A percentile compares a stretch with the other conserved stretches of the same genome.
Conservation (phyloP, 768 basidiomycete species). For the Leucosporidium creatinivorum region DNA sequence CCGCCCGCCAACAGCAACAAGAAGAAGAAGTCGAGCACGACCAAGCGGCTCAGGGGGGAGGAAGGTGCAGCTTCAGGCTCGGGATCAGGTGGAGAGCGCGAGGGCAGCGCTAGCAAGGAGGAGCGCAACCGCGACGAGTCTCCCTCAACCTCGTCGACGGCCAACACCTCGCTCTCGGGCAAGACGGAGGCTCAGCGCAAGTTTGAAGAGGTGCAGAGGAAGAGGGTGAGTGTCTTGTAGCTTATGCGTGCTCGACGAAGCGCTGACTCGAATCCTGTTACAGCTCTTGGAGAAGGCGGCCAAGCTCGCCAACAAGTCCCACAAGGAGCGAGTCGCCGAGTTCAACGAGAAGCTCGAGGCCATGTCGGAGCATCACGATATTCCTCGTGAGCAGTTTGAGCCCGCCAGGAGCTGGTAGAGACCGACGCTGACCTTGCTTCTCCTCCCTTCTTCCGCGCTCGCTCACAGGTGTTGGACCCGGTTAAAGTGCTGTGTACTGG, state of each 20-base stretch:
- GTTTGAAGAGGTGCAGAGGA: constrained; percentile 79
- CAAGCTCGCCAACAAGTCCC: constrained; percentile 71
- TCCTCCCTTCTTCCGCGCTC: too few species aligned
- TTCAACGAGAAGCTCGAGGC: constrained; percentile 79
- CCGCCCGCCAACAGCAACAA: constrained; percentile 18
- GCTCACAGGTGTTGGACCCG: too few species aligned
- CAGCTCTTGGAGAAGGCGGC: constrained; percentile 69
- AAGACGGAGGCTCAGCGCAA: constrained; percentile 66
- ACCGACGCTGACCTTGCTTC: too few species aligned
- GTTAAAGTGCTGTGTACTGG: constrained; percentile 5
- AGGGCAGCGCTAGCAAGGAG: neutral
- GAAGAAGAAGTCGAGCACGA: constrained; percentile 29
- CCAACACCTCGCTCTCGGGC: constrained; percentile 30
- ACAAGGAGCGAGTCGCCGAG: constrained; percentile 87
- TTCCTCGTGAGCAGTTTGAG: constrained; percentile 47
- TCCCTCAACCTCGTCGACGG: neutral
- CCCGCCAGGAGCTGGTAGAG: too few species aligned
- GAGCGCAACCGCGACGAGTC: neutral
- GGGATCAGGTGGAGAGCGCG: neutral
- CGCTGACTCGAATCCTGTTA: neutral
- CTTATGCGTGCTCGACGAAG: too few species aligned
- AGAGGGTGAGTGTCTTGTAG: constrained; percentile 50
- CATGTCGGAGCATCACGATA: constrained; percentile 88
- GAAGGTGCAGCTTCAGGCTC: neutral
- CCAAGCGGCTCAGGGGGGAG: constrained; percentile 18